Evolutionary conservation across 2,329 filamentous ascomycete species (phyloP).

Genomic region (Hypoxylon sp.): DNA sequence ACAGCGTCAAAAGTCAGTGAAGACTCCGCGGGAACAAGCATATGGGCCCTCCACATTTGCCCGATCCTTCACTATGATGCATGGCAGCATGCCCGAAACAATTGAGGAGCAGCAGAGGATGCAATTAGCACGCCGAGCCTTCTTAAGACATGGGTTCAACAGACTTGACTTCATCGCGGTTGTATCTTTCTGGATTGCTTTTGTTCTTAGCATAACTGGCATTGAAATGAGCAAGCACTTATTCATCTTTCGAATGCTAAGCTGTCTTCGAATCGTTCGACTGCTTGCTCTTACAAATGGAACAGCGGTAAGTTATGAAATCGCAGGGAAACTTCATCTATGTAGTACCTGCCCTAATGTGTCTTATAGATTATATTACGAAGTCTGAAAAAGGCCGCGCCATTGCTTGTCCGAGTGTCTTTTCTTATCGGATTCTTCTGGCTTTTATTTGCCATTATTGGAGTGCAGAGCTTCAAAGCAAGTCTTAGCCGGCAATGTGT

Average conservation of each 20-base stretch:
- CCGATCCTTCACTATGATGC: constrained; percentile 83
- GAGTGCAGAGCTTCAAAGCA: constrained; percentile 95
- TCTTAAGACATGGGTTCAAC: constrained; percentile 95
- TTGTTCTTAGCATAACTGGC: constrained; percentile 78
- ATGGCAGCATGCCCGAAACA: constrained; percentile 72
- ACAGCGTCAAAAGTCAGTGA: constrained; percentile 78
- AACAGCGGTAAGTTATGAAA: constrained; percentile 77
- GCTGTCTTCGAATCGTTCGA: constrained; percentile 91
- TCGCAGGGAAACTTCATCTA: background rate
- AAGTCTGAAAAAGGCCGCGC: constrained; percentile 95
- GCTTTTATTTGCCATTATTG: constrained; percentile 96
- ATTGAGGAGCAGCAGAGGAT: constrained; percentile 84
- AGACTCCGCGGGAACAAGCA: constrained; percentile 63
- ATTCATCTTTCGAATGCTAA: constrained; percentile 96
- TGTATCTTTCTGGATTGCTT: constrained; percentile 94
- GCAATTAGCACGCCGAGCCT: constrained; percentile 90
- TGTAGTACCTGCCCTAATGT: constrained; percentile 40
- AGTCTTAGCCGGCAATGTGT: constrained; percentile 83
- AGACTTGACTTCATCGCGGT: constrained; percentile 95
- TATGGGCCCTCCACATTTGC: constrained; percentile 76
- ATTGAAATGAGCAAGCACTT: constrained; percentile 79
- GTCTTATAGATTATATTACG: constrained; percentile 82
- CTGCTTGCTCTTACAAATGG: constrained; percentile 93
- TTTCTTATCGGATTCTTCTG: constrained; percentile 98
- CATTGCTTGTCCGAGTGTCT: constrained; percentile 90